phyloP scores from a whole-genome alignment of 352 stramenopile genomes.

The Phytophthora boehmeriae region DNA sequence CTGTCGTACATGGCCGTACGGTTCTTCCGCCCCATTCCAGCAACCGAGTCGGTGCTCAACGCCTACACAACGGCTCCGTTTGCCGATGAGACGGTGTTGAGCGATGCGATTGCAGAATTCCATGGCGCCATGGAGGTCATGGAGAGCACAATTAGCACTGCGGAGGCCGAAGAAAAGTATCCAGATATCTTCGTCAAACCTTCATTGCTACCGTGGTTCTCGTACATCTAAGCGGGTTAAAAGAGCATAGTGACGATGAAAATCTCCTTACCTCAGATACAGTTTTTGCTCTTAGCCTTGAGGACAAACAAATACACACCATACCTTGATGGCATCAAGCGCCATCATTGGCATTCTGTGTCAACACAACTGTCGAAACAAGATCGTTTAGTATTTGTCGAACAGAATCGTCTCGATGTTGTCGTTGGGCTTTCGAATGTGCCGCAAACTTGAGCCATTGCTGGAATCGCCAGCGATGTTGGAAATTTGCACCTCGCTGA shows the following conservation, averaged over 20 bases:
- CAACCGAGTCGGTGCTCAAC: constrained; percentile 17
- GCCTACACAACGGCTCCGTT: constrained; percentile 30
- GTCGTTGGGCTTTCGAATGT: constrained; percentile 8
- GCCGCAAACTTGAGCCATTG: constrained; percentile 13
- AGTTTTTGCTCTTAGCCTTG: too few relatives aligned
- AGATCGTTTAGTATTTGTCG: constrained; percentile 14
- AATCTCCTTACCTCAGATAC: too few relatives aligned
- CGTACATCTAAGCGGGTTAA: constrained; percentile 26
- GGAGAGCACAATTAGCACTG: constrained; percentile 43
- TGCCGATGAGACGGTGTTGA: constrained; percentile 19
- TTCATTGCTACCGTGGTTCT: constrained; percentile 34
- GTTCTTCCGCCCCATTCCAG: constrained; percentile 28
- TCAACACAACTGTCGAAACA: background rate
- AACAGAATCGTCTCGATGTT: constrained; percentile 3
- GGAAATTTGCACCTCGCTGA: constrained; percentile 10
- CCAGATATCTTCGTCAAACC: constrained; percentile 47
- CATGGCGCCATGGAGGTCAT: constrained; percentile 22
- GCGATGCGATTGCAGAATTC: constrained; percentile 25
- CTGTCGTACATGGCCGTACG: constrained; percentile 27
- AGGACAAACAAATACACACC: too few relatives aligned
- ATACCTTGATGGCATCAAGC: too few relatives aligned
- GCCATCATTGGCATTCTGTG: too few relatives aligned
- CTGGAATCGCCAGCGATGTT: constrained; percentile 12
- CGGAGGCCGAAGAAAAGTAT: constrained; percentile 90
- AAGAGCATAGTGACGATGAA: background rate